A percentile compares a stretch with the other conserved stretches of the same genome.
Conservation (phyloP, 805 yeast species). For the Schwanniomyces polymorphus region DNA sequence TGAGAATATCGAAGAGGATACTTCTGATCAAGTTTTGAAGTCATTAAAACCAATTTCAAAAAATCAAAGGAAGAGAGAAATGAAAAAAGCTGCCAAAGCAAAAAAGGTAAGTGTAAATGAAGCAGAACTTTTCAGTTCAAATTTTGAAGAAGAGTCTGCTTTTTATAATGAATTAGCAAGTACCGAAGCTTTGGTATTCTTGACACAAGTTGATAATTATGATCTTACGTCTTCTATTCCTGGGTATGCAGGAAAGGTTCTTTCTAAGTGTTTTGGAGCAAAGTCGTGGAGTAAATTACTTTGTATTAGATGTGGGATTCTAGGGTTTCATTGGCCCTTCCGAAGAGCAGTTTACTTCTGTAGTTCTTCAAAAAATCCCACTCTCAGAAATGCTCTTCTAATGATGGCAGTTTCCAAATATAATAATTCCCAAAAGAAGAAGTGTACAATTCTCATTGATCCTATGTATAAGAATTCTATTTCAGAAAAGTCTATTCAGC, state of each 20-base stretch:
- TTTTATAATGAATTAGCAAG: constrained; percentile 32
- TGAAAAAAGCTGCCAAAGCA: constrained; percentile 10
- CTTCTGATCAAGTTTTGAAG: constrained; percentile 7
- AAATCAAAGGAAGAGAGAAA: constrained; percentile 14
- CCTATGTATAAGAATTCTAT: constrained; percentile 35
- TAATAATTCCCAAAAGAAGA: constrained; percentile 21
- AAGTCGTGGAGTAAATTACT: constrained; percentile 27
- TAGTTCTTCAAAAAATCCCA: constrained; percentile 36
- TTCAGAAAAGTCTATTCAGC: constrained; percentile 30
- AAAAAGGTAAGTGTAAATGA: constrained; percentile 3
- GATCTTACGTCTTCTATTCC: constrained; percentile 34
- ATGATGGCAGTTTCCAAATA: constrained; percentile 35
- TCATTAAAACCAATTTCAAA: constrained; percentile 16
- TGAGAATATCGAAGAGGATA: neutral
- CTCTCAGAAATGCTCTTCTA: constrained; percentile 41
- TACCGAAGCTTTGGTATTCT: constrained; percentile 41
- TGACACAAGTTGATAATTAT: constrained; percentile 25
- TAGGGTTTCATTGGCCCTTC: constrained; percentile 48
- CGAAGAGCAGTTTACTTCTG: constrained; percentile 39
- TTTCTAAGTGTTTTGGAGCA: constrained; percentile 25
- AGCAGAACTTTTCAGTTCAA: constrained; percentile 5
- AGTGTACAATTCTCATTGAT: constrained; percentile 35
- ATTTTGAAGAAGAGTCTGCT: constrained; percentile 14
- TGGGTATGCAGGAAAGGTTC: constrained; percentile 20
- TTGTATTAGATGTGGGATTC: constrained; percentile 38